These are phyloP conservation scores for Terana coerulea DNA, from an alignment of 768 basidiomycete genomes.

Conservation along the genomic window DNA sequence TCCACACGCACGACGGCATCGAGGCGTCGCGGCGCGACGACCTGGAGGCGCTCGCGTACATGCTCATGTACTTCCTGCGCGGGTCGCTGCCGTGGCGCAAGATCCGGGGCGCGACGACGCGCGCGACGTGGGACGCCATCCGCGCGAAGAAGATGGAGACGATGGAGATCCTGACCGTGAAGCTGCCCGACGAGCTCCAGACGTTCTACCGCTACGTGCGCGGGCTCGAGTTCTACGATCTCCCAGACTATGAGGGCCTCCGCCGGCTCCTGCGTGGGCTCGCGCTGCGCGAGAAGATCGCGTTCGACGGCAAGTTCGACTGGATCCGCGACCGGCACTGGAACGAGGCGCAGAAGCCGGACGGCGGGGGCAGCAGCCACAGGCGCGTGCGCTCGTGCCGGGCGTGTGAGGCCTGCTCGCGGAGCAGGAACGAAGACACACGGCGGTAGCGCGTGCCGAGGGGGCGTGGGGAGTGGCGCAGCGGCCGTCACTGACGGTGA, in stretches of 20 bases:
- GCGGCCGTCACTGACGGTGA: too few relatives aligned
- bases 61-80: slow-evolving; percentile 78
- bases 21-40: slow-evolving; percentile 78
- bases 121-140: slow-evolving; percentile 75
- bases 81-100: slow-evolving; percentile 79
- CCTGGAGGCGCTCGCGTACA: slow-evolving; percentile 76
- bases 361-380: slow-evolving; percentile 1
- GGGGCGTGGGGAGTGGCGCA: slow-evolving; percentile 3
- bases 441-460: slow-evolving; percentile 1
- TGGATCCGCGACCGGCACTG: slow-evolving; percentile 22
- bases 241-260: slow-evolving; percentile 85
- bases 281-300: slow-evolving; percentile 24
- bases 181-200: slow-evolving; percentile 78
- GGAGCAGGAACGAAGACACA: background rate
- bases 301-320: slow-evolving; percentile 27
- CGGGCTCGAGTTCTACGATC: slow-evolving; percentile 80
- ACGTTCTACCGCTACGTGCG: slow-evolving; percentile 76
- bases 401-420: slow-evolving; percentile 22
- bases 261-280: slow-evolving; percentile 63
- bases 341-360: slow-evolving; percentile 6
- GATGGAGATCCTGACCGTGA: slow-evolving; percentile 65
- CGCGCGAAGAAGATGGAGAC: slow-evolving; percentile 67
- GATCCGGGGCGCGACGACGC: slow-evolving; percentile 58
- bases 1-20: slow-evolving; percentile 72
- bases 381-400: slow-evolving; percentile 21